Evolutionary conservation across 1,284 basidiomycete species (phyloP), one percentile per base, ranked within the genome.

Genomic region (Pyrrhoderma lamaoense): DNA sequence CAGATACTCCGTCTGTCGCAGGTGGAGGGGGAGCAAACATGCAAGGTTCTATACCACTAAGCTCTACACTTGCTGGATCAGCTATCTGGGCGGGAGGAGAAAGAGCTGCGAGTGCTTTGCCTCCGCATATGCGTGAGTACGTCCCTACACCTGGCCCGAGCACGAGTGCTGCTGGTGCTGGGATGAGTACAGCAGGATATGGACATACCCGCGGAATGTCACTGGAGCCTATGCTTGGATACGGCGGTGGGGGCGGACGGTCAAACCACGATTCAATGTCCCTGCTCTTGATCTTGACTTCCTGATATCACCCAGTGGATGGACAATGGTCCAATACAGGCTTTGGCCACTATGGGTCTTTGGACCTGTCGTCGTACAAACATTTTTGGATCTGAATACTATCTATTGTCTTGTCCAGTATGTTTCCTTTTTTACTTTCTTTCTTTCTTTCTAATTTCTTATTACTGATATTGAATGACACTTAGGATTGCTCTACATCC

Each of bases 351-450:
- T 89, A 31, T 67, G 87, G 58, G 74, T 80, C 3, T 80, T 89
- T 63, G 79, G 75, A 18, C 82, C 87, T 62, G 69, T 90, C 40
- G 79, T 79, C 18, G 63, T 87, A 14, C 87, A 90, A 66, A 80
- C 82, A 1, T 89, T 82, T 61, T 80, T 90, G 63, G 87, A 90
- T 62, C 87, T 89, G 66, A 89, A 89, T 63, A 79, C 80, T 61
- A 81, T 82, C 60, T 90, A 79, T 68, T 79, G 87, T 58, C 64
- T 90, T 59, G 63, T 89, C 49, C 75, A 87, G 87, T 89, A 62
- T 70, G 88, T 80, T 35, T 9, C 42, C 14, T 47, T 46, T 39
- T 27, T 35, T 50, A 55, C 52, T 23, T 42, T 34, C 50, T 51
- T 13, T 34, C 38, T 25, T 8, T 9, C 27, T 47, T 13, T 16